Evolutionary conservation across 345 rosid species (phyloP).

Genomic region (Isatis tinctoria): DNA sequence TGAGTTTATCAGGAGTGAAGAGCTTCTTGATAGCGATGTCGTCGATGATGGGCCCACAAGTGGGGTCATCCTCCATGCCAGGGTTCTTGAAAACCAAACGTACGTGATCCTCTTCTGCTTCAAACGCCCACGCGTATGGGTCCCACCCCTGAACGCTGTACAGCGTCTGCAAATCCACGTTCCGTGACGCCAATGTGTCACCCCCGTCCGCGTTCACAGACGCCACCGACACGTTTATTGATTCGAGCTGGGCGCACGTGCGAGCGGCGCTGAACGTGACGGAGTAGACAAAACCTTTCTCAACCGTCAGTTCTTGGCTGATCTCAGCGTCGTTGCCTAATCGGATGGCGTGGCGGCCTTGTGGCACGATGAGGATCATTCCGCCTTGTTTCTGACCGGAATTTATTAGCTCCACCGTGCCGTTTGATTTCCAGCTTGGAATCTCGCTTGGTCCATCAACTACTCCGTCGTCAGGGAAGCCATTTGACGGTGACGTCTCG

Average conservation of each 20-base stretch:
- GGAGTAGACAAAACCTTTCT: constrained; percentile 74
- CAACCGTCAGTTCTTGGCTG: constrained; percentile 82
- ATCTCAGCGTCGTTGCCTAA: constrained; percentile 93
- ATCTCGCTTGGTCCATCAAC: constrained; percentile 46
- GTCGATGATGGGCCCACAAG: constrained; percentile 96
- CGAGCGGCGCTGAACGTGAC: constrained; percentile 98
- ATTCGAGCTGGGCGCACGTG: constrained; percentile 95
- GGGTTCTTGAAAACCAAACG: constrained; percentile 65
- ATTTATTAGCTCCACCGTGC: constrained; percentile 73
- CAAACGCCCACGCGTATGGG: constrained; percentile 89
- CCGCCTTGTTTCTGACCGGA: constrained; percentile 96
- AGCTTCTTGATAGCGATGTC: constrained; percentile 88
- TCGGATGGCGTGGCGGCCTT: constrained; percentile 75
- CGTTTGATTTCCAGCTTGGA: constrained; percentile 70
- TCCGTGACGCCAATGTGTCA: constrained; percentile 47
- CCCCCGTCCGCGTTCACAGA: constrained; percentile 28
- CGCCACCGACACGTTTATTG: constrained; percentile 82
- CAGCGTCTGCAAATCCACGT: constrained; percentile 83
- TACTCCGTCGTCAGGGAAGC: constrained; percentile 59
- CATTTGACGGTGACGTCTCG: constrained; percentile 60
- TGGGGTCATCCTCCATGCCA: constrained; percentile 98
- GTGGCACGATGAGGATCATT: constrained; percentile 93
- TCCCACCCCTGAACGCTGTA: constrained; percentile 98
- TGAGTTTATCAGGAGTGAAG: constrained; percentile 62
- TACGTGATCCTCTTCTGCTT: constrained; percentile 60